A percentile compares a stretch with the other conserved stretches of the same genome.
Evolutionary conservation across 495 filamentous ascomycete genomes (phyloP).

Genomic region (Penicillium pulvis): DNA sequence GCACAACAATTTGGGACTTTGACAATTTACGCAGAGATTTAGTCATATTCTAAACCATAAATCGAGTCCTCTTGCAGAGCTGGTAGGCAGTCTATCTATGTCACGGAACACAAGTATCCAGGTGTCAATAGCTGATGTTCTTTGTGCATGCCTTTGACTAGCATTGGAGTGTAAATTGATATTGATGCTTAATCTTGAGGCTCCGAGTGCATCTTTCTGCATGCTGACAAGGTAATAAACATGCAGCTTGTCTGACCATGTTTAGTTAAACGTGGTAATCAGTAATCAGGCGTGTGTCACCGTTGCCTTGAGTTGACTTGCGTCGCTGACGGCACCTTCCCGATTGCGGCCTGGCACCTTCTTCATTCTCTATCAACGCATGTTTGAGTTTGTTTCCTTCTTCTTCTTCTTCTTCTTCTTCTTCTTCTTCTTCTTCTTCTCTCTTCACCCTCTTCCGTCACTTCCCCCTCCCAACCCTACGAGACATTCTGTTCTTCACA

Average conservation of each 20-base stretch:
- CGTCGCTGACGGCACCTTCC: slow-evolving; percentile 16
- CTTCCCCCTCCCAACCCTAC: slow-evolving; percentile 24
- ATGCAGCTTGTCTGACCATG: not conserved
- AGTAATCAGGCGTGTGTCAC: slow-evolving; percentile 12
- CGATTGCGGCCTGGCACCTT: not conserved
- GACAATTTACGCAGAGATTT: not conserved
- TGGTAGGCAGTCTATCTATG: not conserved
- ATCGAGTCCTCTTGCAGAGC: not conserved
- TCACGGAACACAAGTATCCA: not conserved
- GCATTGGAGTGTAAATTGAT: too few species aligned
- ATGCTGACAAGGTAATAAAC: not conserved
- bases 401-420: not conserved
- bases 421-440: not conserved
- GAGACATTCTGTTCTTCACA: slow-evolving; percentile 2
- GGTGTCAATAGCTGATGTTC: not conserved
- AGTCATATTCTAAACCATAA: not conserved
- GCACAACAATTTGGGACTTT: not conserved
- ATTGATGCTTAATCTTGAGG: not conserved
- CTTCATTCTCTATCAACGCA: not conserved
- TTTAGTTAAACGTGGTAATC: not conserved
- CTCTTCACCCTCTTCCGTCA: slow-evolving; percentile 24
- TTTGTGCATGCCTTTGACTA: too few species aligned
- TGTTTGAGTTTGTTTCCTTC: not conserved
- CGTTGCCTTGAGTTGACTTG: slow-evolving; percentile 9
- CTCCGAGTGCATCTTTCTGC: not conserved